These are phyloP conservation scores for Scenedesmus sp. DNA, from an alignment of 163 green algal species.

Conservation along the genomic window DNA sequence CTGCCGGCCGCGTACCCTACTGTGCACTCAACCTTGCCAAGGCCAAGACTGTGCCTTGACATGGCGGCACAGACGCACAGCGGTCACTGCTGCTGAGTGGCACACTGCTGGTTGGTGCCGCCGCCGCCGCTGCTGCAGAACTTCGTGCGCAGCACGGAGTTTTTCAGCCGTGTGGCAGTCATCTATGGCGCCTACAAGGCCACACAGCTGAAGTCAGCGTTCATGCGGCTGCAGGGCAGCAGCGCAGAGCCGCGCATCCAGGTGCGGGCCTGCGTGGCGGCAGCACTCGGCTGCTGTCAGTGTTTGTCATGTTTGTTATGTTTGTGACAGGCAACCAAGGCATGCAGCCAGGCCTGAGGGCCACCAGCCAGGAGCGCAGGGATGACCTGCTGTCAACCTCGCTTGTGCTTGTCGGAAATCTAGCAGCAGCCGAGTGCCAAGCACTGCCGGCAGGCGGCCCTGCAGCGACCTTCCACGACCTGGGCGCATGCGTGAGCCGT, in stretches of 20 bases:
- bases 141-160: slow-evolving; percentile 63
- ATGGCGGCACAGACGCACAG: background rate
- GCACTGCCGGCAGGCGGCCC: too few species aligned
- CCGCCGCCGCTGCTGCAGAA: slow-evolving; percentile 20
- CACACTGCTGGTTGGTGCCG: background rate
- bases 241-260: background rate
- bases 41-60: background rate
- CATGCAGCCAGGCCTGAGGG: too few species aligned
- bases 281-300: background rate
- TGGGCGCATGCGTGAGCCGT: too few species aligned
- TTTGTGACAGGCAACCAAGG: too few species aligned
- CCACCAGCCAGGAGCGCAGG: background rate
- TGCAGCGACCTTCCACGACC: too few species aligned
- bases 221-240: slow-evolving; percentile 46
- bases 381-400: too few species aligned
- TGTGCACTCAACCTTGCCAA: background rate
- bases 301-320: too few species aligned
- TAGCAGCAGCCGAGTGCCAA: too few species aligned
- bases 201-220: slow-evolving; percentile 53
- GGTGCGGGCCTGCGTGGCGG: background rate
- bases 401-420: too few species aligned
- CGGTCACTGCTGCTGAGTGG: background rate
- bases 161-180: slow-evolving; percentile 67
- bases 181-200: slow-evolving; percentile 73
- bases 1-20: background rate